These are phyloP conservation scores for Pseudocercospora vitis DNA, from an alignment of 2,329 filamentous ascomycete species.

Conservation along the genomic window DNA sequence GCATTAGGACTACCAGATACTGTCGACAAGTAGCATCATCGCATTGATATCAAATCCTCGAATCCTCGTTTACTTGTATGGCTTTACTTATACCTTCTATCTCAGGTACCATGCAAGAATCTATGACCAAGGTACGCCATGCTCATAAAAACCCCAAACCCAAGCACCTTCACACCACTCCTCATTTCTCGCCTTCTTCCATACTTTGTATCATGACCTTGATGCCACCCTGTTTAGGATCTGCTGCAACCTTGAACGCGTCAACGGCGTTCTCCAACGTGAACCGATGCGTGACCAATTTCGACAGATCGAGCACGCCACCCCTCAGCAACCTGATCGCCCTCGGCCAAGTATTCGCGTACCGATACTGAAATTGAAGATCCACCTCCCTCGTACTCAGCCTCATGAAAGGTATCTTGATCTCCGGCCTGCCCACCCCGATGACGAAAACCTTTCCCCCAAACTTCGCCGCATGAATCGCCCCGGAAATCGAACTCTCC, in stretches of 20 bases:
- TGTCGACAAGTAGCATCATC: no score
- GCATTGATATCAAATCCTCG: background rate
- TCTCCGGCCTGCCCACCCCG: constrained; percentile 91
- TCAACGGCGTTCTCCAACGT: constrained; percentile 80
- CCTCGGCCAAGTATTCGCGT: constrained; percentile 92
- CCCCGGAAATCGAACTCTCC: constrained; percentile 80
- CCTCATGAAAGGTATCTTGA: constrained; percentile 93
- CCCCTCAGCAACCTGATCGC: constrained; percentile 85
- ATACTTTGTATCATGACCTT: constrained; percentile 90
- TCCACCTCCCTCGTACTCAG: constrained; percentile 89
- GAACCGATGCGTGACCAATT: constrained; percentile 85
- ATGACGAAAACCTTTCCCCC: constrained; percentile 97
- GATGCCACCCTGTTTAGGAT: constrained; percentile 91
- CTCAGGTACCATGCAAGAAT: background rate
- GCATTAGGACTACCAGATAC: no score
- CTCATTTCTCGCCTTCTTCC: constrained; percentile 39
- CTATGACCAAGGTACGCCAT: background rate
- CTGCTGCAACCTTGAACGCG: constrained; percentile 84
- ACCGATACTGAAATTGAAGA: constrained; percentile 94
- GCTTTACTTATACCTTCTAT: background rate
- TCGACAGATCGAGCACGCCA: constrained; percentile 76
- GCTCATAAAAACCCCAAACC: background rate
- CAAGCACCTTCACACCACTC: background rate
- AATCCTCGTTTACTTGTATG: background rate
- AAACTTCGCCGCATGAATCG: constrained; percentile 89